phyloP scores from a whole-genome alignment of 345 rosid species.

The Tarenaya hassleriana region DNA sequence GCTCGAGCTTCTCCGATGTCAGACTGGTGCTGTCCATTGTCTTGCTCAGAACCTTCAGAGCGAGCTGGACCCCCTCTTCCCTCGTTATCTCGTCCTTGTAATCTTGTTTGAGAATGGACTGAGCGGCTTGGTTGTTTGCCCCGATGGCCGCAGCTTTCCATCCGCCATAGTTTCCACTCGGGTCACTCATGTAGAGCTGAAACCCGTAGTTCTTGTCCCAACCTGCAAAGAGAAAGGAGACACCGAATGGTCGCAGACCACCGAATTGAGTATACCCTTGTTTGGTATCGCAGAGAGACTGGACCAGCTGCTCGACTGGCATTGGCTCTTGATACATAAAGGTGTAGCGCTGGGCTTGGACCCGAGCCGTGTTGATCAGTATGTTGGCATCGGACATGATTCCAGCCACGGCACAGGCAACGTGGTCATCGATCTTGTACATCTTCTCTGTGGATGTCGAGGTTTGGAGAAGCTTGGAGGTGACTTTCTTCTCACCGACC shows the following conservation, averaged over 20 bases:
- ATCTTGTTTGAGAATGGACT: constrained; percentile 50
- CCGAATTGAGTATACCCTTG: constrained; percentile 95
- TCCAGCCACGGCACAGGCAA: constrained; percentile 87
- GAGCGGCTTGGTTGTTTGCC: constrained; percentile 89
- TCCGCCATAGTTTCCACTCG: constrained; percentile 85
- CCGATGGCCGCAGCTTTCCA: constrained; percentile 94
- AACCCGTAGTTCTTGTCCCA: constrained; percentile 88
- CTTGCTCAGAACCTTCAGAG: constrained; percentile 80
- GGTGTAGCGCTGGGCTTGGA: constrained; percentile 85
- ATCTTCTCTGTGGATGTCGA: constrained; percentile 82
- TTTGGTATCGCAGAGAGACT: constrained; percentile 83
- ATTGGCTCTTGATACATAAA: constrained; percentile 85
- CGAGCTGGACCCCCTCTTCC: constrained; percentile 79
- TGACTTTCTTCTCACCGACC: constrained; percentile 92
- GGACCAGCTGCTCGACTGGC: constrained; percentile 87
- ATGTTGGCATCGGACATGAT: constrained; percentile 97
- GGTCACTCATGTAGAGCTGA: constrained; percentile 90
- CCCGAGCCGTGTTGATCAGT: constrained; percentile 77
- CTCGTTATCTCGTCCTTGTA: constrained; percentile 25
- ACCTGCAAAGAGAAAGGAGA: constrained; percentile 77
- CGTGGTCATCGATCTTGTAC: constrained; percentile 95
- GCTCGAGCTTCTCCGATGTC: constrained; percentile 79
- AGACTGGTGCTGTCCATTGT: constrained; percentile 96
- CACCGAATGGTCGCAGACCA: constrained; percentile 84
- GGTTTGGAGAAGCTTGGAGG: constrained; percentile 84